Evolutionary conservation across 805 yeast species (phyloP).

Genomic region (Lachancea meyersii): DNA sequence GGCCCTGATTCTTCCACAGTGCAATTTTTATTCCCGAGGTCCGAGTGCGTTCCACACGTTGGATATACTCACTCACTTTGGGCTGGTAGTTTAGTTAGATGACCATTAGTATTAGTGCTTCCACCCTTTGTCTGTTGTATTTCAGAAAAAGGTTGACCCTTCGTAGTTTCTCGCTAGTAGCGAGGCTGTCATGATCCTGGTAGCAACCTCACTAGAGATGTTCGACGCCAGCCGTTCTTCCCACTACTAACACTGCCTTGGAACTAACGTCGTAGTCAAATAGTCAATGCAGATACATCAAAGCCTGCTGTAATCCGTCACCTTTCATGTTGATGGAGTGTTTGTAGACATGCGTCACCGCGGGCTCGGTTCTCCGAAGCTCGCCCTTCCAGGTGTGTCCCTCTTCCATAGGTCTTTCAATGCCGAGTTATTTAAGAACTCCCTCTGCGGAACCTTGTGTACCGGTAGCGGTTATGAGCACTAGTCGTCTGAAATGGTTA

Average conservation of each 20-base stretch:
- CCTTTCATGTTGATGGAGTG: neutral
- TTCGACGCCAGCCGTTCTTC: neutral
- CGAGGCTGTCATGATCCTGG: too few species aligned
- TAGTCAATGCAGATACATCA: too few species aligned
- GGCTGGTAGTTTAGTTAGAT: too few species aligned
- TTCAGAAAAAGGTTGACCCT: too few species aligned
- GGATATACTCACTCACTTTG: too few species aligned
- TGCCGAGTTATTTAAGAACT: neutral
- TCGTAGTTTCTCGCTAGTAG: too few species aligned
- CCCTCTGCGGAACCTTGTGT: neutral
- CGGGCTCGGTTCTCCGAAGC: too few species aligned
- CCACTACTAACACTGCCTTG: neutral
- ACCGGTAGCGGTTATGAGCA: constrained; percentile 1
- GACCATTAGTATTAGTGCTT: too few species aligned
- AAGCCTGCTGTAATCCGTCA: neutral
- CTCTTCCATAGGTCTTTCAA: neutral
- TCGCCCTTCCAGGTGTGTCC: neutral
- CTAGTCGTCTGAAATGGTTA: neutral
- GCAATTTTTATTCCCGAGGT: too few species aligned
- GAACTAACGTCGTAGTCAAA: neutral
- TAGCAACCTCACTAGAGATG: neutral
- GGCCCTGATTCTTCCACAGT: too few species aligned
- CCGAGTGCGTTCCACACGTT: too few species aligned
- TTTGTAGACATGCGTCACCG: neutral
- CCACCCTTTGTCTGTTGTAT: too few species aligned